Evolutionary conservation across 2,329 filamentous ascomycete species (phyloP).

Genomic region (Penicillium sp.): DNA sequence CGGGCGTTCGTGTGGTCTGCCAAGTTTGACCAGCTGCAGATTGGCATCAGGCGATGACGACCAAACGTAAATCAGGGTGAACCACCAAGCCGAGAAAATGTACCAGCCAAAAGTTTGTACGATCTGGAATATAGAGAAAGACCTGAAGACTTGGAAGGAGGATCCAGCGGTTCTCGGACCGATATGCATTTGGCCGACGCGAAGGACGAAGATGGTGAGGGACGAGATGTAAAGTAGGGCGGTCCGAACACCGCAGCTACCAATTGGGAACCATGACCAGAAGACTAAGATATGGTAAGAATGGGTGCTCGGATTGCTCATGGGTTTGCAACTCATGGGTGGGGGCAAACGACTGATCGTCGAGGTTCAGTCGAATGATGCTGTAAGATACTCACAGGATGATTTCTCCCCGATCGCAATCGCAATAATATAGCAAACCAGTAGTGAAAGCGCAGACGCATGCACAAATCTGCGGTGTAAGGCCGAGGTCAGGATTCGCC

Average conservation of each 20-base stretch:
- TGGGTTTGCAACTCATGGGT: not conserved
- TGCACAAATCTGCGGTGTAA: slow-evolving; percentile 84
- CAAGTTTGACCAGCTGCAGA: slow-evolving; percentile 72
- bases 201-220: slow-evolving; percentile 78
- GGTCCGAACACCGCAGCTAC: slow-evolving; percentile 72
- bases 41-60: slow-evolving; percentile 61
- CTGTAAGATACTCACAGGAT: slow-evolving; percentile 58
- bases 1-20: slow-evolving; percentile 65
- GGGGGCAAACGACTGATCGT: not conserved
- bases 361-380: not conserved
- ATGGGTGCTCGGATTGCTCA: not conserved
- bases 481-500: slow-evolving; percentile 87
- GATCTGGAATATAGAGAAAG: slow-evolving; percentile 60
- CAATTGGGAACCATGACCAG: slow-evolving; percentile 85
- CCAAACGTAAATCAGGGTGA: slow-evolving; percentile 79
- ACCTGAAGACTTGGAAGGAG: slow-evolving; percentile 63
- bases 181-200: slow-evolving; percentile 80
- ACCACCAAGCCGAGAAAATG: slow-evolving; percentile 73
- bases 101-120: slow-evolving; percentile 76
- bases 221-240: slow-evolving; percentile 73
- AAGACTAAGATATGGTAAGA: slow-evolving; percentile 56
- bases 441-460: slow-evolving; percentile 69
- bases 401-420: slow-evolving; percentile 69
- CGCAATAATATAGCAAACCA: slow-evolving; percentile 72
- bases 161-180: slow-evolving; percentile 71